phyloP scores from a whole-genome alignment of 2,329 filamentous ascomycete species.

The Verruconis gallopava region DNA sequence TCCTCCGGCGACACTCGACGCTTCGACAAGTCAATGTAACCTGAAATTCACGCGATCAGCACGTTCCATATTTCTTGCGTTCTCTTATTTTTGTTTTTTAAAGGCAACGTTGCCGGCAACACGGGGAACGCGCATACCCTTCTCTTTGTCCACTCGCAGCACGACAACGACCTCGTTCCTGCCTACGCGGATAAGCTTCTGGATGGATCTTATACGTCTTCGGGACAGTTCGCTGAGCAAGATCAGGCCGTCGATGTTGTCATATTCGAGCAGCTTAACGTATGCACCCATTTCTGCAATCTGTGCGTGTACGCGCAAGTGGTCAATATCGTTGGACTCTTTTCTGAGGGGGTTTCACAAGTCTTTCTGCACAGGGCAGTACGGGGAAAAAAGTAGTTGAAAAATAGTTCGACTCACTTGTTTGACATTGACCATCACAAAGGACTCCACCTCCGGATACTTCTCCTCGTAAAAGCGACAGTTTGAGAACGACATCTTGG shows the following conservation, averaged over 20 bases:
- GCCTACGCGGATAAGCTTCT: constrained; percentile 96
- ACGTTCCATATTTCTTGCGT: neutral
- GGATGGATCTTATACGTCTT: constrained; percentile 95
- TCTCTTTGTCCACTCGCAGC: constrained; percentile 97
- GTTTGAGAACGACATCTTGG: constrained; percentile 87
- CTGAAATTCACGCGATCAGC: constrained; percentile 24
- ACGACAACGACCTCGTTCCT: constrained; percentile 98
- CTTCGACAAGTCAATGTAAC: constrained; percentile 98
- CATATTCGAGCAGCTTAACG: constrained; percentile 98
- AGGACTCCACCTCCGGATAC: constrained; percentile 96
- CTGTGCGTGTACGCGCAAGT: constrained; percentile 30
- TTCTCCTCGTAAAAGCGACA: constrained; percentile 97
- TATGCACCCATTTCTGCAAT: constrained; percentile 99
- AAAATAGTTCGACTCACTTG: constrained; percentile 46
- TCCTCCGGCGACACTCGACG: constrained; percentile 95
- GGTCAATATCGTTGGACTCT: neutral
- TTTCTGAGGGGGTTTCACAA: constrained; percentile 11
- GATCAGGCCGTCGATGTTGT: constrained; percentile 99
- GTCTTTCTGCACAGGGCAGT: neutral
- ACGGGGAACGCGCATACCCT: constrained; percentile 55
- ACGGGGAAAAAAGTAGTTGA: neutral
- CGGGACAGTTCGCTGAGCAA: constrained; percentile 92
- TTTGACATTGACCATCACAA: constrained; percentile 99
- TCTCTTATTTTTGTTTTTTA: neutral
- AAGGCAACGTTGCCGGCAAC: neutral